Base-by-base conservation (phyloP, 2,329 filamentous ascomycete genomes). In the Thermothelomyces thermophilus region DNA sequence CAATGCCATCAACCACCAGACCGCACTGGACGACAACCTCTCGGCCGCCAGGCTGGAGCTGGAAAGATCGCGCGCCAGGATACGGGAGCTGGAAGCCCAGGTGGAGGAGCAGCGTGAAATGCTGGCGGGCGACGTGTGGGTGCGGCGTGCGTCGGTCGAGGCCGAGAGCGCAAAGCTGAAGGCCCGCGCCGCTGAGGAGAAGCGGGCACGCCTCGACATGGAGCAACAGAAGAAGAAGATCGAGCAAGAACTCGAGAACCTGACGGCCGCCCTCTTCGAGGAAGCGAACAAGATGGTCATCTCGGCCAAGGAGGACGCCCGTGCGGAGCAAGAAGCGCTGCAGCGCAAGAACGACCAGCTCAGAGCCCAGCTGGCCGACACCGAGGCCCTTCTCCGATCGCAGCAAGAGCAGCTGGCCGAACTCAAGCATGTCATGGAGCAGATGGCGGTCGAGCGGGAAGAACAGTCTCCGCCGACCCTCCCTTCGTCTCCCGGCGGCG, bases 261-360 rank as follows among this genome's bases (percentile, higher is more conserved):
- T 98, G 56, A 97, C 93, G 0, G 83, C 89, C 1, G 90, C 89
- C 24, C 76, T 98, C n/a, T 98, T 98, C 56, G 90, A 97, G 64
- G 91, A 98, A 73, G 93, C 93, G 43, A 97, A 98, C 71, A 90
- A 86, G 75, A 97, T 98, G 91, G 93, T 98, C 46, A 87, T 91
- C 35, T 83, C 82, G 14, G 91, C 91, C 33, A 88, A 95, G 63
- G 89, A 90, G 65, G 88, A 95, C 54, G 90, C 93, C 8, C 83
- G 90, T 54, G 83, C 80, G 56, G 89, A 96, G 60, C 85, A 89
- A 33, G 90, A 96, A 58, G 77, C 79, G 4, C 73, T 90, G 36
- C 83, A 90, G 50, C 86, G 86, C 63, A 88, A 88, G 64, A 95
- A 93, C 61, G 89, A 95, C 50, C 88, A 94, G 67, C 77, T 97